Evolutionary conservation across 2,329 filamentous ascomycete genomes (phyloP), one percentile per base, ranked within the genome.

Genomic region (Akanthomyces lecanii): DNA sequence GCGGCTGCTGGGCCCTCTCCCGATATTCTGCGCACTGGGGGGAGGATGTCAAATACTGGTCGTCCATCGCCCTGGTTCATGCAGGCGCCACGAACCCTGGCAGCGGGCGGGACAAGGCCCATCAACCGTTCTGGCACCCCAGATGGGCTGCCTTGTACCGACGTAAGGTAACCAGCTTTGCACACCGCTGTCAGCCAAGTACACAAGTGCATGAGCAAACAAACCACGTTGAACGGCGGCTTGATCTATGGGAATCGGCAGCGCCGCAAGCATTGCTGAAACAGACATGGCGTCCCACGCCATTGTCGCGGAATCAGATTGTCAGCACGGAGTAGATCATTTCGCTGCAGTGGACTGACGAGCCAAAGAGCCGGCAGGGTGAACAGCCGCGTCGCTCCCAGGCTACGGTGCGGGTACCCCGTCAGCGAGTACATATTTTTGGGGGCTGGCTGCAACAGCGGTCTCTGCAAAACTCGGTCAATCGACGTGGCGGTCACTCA

Each of bases 401-500:
- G 25, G 48, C 47, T 45, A 36, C 14, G 25, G 23, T 23, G 58
- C 50, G 50, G 50, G 50, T 44, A 38, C 50, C 21, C 40, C 30
- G 50, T 54, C 50, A 60, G 58, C 50, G 42, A 61, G 38, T 23
- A 45, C 21, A 40, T 12, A 10, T 11, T 50, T 28, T 33, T 36
- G 23, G 47, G 47, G 48, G 59, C 50, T 48, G 59, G 38, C 44
- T 54, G 44, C 60, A 50, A 30, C 23, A 21, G 55, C 38, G 16
- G 54, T 53, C 47, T 63, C 61, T 50, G n/a, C 36, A 52, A 63
- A 63, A 63, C 54, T 63, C 61, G 61, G 61, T 63, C 61, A 63
- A 63, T 59, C 53, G 55, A 63, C 61, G 54, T 63, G 61, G 61
- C 61, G 61, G 61, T 63, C 54, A 59, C 61, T 47, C 61, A 59